Percentiles rank a stretch among this genome's conserved stretches.
These are phyloP conservation scores for Anisodus acutangulus DNA, from an alignment of 257 asterid genomes.

Conservation along the genomic window DNA sequence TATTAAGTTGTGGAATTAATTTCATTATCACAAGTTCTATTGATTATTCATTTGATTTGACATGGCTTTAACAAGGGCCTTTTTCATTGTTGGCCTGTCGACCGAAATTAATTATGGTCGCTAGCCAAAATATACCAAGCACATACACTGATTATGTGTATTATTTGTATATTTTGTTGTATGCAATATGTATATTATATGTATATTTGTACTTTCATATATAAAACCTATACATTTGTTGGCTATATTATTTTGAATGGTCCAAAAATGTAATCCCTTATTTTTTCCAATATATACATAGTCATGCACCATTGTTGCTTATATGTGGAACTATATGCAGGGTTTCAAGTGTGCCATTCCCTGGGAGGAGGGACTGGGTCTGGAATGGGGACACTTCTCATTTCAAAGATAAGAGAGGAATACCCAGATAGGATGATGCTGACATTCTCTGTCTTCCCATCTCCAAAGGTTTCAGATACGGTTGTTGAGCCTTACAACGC, in stretches of 20 bases:
- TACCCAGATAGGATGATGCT: constrained; percentile 49
- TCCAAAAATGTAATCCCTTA: too few species aligned
- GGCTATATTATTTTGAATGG: too few species aligned
- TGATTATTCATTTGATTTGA: neutral
- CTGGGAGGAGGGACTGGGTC: constrained; percentile 48
- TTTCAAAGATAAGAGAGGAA: constrained; percentile 43
- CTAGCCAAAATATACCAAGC: too few species aligned
- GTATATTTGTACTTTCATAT: too few species aligned
- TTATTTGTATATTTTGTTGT: too few species aligned
- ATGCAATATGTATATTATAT: too few species aligned
- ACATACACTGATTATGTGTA: too few species aligned
- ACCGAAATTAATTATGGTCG: too few species aligned
- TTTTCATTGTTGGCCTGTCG: too few species aligned
- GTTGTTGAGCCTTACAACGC: constrained; percentile 50
- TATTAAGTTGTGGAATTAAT: neutral
- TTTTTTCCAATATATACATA: neutral
- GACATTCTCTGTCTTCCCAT: constrained; percentile 46
- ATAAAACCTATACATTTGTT: too few species aligned
- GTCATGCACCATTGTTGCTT: neutral
- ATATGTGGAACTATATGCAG: neutral
- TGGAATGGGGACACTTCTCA: constrained; percentile 48
- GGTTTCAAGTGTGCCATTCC: constrained; percentile 43
- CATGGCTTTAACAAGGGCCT: too few species aligned
- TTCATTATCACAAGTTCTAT: neutral
- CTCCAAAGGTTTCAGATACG: constrained; percentile 43